Percentiles rank a stretch among this genome's conserved stretches.
Evolutionary conservation across 2,329 filamentous ascomycete genomes (phyloP).

Genomic region (Epichloe sp.): DNA sequence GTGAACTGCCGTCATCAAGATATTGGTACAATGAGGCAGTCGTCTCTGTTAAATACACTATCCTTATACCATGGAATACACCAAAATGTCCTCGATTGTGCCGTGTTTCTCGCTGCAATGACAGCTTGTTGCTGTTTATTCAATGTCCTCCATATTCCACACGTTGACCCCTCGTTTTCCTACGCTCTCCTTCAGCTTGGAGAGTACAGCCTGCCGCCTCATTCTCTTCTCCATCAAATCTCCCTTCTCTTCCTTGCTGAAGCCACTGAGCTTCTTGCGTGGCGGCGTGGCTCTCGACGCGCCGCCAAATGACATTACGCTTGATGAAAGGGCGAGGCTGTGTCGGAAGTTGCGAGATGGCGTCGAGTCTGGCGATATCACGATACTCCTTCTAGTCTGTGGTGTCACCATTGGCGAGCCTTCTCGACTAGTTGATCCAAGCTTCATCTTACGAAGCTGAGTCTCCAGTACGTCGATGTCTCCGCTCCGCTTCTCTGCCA

Average conservation of each 20-base stretch:
- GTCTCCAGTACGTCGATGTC: constrained; percentile 85
- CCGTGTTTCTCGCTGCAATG: not conserved
- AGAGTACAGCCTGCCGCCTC: constrained; percentile 38
- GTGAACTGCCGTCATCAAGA: not conserved
- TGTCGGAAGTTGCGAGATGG: constrained; percentile 29
- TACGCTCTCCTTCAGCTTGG: constrained; percentile 36
- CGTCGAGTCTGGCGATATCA: constrained; percentile 31
- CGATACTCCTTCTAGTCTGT: constrained; percentile 22
- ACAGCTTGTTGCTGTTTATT: constrained; percentile 15
- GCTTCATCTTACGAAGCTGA: constrained; percentile 62
- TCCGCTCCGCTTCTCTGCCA: constrained; percentile 82
- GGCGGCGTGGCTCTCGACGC: constrained; percentile 32
- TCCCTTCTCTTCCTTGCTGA: constrained; percentile 44
- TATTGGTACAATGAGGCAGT: not conserved
- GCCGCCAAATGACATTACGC: constrained; percentile 27
- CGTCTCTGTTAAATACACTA: constrained; percentile 1
- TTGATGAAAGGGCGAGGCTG: constrained; percentile 22
- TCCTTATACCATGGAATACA: constrained; percentile 13
- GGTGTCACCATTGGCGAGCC: constrained; percentile 28
- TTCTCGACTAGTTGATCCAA: constrained; percentile 33
- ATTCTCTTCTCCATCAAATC: constrained; percentile 40
- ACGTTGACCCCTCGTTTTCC: constrained; percentile 37
- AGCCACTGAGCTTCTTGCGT: constrained; percentile 49
- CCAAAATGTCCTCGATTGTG: not conserved
- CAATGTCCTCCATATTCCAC: constrained; percentile 35